phyloP scores from a whole-genome alignment of 1,139 yeast species.

The Nadsonia starkeyi-henricii region DNA sequence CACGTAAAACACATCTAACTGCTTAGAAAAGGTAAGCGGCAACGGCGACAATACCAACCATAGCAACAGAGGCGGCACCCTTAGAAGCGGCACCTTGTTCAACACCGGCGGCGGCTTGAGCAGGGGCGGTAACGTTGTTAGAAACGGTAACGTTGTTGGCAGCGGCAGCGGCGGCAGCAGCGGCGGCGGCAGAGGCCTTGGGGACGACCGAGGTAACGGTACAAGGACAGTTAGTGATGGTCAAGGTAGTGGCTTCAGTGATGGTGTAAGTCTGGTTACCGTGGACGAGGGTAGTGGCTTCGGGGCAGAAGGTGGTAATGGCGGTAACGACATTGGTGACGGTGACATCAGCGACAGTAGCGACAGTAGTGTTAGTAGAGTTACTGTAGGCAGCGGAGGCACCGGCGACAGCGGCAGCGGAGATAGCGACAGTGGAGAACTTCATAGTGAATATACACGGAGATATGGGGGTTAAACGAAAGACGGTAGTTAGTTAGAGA shows the following conservation, averaged over 20 bases:
- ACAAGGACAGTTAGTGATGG: constrained; percentile 37
- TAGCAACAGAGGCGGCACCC: constrained; percentile 6
- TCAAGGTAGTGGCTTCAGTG: constrained; percentile 29
- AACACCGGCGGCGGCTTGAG: constrained; percentile 5
- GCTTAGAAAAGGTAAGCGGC: constrained; percentile 1
- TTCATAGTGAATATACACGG: constrained; percentile 5
- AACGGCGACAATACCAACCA: constrained; percentile 5
- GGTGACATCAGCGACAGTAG: background rate
- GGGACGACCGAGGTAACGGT: constrained; percentile 34
- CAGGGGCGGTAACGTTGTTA: constrained; percentile 1
- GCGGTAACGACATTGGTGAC: constrained; percentile 19
- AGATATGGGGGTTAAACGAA: constrained; percentile 4
- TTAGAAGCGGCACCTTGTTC: constrained; percentile 6
- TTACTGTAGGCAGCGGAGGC: constrained; percentile 10
- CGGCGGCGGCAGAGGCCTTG: background rate
- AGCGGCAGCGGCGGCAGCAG: constrained; percentile 1
- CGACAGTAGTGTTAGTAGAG: background rate
- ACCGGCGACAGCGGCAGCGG: constrained; percentile 8
- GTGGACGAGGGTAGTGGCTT: constrained; percentile 27
- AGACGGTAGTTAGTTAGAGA: constrained; percentile 5
- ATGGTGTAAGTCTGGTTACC: constrained; percentile 27
- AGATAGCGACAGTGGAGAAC: constrained; percentile 5
- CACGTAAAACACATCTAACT: background rate
- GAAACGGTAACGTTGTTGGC: constrained; percentile 5
- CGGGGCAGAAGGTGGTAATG: constrained; percentile 32